Base-by-base conservation (phyloP, 345 rosid genomes). In the Bretschneidera sinensis region DNA sequence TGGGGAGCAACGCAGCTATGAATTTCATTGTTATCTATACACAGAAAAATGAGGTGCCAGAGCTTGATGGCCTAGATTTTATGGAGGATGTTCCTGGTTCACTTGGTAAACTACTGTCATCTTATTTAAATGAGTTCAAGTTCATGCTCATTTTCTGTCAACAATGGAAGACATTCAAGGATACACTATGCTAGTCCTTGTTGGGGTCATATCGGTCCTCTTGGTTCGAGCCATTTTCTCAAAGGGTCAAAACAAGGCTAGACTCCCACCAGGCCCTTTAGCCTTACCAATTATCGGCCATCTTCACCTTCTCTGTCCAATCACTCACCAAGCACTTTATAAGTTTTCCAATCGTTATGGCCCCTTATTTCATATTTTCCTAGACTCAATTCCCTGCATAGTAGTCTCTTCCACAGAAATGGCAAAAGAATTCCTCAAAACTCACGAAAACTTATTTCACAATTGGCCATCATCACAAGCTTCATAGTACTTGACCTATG, bases 21-120 rank as follows among this genome's bases (percentile, higher is more conserved):
- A n/a, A 31, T 63, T 64, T 70, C 21, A 19, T 22, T 65, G 17
- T 62, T 9, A 53, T 73, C 48, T 71, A 87, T 90, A 80, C 76
- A 49, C 77, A 24, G 16, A 84, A 74, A 71, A 63, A 65, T 43
- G 94, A 82, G 57, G 79, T 77, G 45, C 80, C 84, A 9, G 90
- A 80, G 67, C 83, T 80, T 67, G 94, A 87, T 62, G 87, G 87
- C 35, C 65, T 87, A 69, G 90, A 84, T 50, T 81, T 82, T 57
- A 84, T 87, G 94, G 94, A 84, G 77, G 90, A 87, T 75, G 84
- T 84, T 70, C 20, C 84, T 19, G 80, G 74, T 25, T 82, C 90
- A 15, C 61, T 78, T 43, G 75, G 80, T 51, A 84, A 79, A 71
- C 66, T 87, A 73, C 61, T 82, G 43, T 65, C 81, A 49, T 64